Evolutionary conservation across 805 yeast species (phyloP), one percentile per base, ranked within the genome.

Genomic region (Kuraishia floccosa): DNA sequence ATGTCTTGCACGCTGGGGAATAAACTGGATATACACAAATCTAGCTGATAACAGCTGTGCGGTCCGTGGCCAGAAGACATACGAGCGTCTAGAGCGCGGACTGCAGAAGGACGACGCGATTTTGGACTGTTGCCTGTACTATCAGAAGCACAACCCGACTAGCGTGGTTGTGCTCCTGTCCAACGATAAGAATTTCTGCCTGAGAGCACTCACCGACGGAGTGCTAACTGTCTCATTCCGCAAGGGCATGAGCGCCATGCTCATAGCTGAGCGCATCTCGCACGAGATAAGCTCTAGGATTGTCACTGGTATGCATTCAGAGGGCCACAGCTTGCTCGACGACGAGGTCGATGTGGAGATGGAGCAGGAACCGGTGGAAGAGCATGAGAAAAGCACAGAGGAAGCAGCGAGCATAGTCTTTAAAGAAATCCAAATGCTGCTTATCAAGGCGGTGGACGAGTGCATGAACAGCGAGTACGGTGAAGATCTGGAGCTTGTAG

Each of bases 151-250:
- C 10, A 39, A 49, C 30, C 41, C 51, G 4, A 12, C 32, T 2
- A 42, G 49, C 20, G 44, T 72, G 36, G 79, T 78, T 6, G 65
- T 86, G 2, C 49, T 83, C 17, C 44, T 86, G 36, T 78, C 95
- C 0, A 82, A 87, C 47, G 96, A 87, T 49, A 79, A 75, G 41
- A 87, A 86, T 47, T 59, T 87, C 6, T 84, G 96, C 49, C 50
- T 71, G 38, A 81, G 80, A 49, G 93, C 95, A 0, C 52, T 85
- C 27, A 52, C 77, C 3, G 76, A 83, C 43, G 75, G 62, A 3
- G 47, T 81, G 0, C 51, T 74, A 27, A 84, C 94, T 0, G 76
- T 85, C 1, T 66, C 72, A 11, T 69, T 46, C 36, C 46, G 64
- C n/a, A 37, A 47, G 7, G 54, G 46, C 7, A 66, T 72, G 73